phyloP scores from a whole-genome alignment of 2,329 filamentous ascomycete species.

The Xylaria sp. region DNA sequence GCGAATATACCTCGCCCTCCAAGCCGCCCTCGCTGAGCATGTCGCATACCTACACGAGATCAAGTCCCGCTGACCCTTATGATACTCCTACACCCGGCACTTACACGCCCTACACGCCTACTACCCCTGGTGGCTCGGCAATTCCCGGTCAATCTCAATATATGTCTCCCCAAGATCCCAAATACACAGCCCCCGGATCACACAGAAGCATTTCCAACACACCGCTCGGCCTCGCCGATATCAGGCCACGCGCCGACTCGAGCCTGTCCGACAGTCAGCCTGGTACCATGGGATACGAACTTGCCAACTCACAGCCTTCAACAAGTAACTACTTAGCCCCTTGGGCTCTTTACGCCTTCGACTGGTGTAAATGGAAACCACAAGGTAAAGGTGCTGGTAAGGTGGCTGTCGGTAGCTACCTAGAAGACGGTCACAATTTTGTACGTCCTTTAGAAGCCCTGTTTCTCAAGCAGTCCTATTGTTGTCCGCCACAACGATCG shows the following conservation, averaged over 20 bases:
- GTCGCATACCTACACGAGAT: conserved; percentile 83
- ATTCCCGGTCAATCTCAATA: conserved; percentile 68
- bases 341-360: conserved; percentile 95
- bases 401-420: conserved; percentile 92
- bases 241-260: conserved; percentile 86
- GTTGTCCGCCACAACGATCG: neutral
- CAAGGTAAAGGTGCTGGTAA: conserved; percentile 86
- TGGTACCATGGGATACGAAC: conserved; percentile 72
- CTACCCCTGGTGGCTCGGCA: conserved; percentile 70
- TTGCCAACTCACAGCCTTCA: conserved; percentile 71
- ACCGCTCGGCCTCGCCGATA: conserved; percentile 90
- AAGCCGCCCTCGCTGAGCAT: conserved; percentile 72
- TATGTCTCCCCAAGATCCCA: conserved; percentile 66
- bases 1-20: conserved; percentile 61
- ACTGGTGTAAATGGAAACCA: conserved; percentile 99
- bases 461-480: conserved; percentile 2
- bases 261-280: conserved; percentile 77
- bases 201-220: conserved; percentile 80
- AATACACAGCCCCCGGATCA: conserved; percentile 67
- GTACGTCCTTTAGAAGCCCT: conserved; percentile 60
- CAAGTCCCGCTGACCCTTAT: conserved; percentile 76
- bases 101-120: conserved; percentile 68
- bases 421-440: conserved; percentile 98
- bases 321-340: conserved; percentile 95
- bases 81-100: conserved; percentile 59